A percentile compares a stretch with the other conserved stretches of the same genome.
Conservation (phyloP, 176 grass and related monocot genomes). For the Oryza coarctata region DNA sequence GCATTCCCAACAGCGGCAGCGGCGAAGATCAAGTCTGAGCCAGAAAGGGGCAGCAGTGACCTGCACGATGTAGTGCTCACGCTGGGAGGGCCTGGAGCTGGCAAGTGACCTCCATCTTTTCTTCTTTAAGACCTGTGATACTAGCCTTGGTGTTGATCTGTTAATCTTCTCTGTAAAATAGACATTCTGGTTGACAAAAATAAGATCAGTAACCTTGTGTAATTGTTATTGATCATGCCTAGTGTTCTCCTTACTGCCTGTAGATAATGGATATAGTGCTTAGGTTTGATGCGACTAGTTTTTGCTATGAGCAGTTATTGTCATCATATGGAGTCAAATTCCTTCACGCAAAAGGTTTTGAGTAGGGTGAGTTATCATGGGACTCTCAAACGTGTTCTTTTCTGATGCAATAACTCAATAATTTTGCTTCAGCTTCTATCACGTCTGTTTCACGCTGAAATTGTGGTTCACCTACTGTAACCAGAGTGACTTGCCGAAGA, state of each 20-base stretch:
- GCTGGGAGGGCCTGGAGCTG: conserved; percentile 77
- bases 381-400: neutral
- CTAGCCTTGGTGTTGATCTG: conserved; percentile 21
- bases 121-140: neutral
- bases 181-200: conserved; percentile 36
- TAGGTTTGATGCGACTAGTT: conserved; percentile 28
- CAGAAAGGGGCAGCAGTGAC: conserved; percentile 58
- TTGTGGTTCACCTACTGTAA: too few relatives aligned
- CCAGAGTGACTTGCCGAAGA: too few relatives aligned
- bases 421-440: neutral
- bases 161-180: conserved; percentile 42
- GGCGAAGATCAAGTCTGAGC: conserved; percentile 56
- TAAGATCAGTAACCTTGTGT: conserved; percentile 33
- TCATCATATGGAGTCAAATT: neutral
- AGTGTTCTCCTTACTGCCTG: neutral
- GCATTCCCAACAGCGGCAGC: conserved; percentile 20
- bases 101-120: conserved; percentile 36
- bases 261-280: conserved; percentile 43
- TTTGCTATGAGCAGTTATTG: neutral
- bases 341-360: neutral
- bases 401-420: neutral
- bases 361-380: neutral
- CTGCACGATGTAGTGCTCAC: conserved; percentile 89
- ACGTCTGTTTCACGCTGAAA: neutral
- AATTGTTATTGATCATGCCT: neutral